Percentiles rank a stretch among this genome's conserved stretches.
Evolutionary conservation across 1,284 basidiomycete genomes (phyloP).

Genomic region (Ceratobasidium sp.): DNA sequence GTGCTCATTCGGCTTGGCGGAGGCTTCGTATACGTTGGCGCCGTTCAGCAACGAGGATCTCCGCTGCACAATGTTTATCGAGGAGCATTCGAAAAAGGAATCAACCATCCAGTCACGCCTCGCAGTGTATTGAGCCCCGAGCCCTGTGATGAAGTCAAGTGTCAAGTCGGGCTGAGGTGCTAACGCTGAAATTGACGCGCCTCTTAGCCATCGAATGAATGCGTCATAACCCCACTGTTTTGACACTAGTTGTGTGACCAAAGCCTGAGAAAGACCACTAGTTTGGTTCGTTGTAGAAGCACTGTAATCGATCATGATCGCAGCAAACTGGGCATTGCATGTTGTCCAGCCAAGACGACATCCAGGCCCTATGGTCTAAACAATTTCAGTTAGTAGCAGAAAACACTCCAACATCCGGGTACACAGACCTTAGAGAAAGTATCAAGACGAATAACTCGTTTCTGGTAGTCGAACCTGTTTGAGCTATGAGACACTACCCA

Average conservation of each 20-base stretch:
- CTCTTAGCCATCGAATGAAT: conserved; percentile 80
- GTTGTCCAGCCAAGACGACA: conserved; percentile 84
- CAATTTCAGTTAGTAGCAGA: not conserved
- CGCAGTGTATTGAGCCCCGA: conserved; percentile 64
- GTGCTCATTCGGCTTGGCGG: conserved; percentile 42
- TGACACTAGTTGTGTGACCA: conserved; percentile 70
- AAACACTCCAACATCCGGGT: not conserved
- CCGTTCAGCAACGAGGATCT: not conserved
- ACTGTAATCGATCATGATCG: conserved; percentile 52
- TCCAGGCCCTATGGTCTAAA: conserved; percentile 78
- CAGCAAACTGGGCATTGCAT: conserved; percentile 74
- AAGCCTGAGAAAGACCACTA: conserved; percentile 54
- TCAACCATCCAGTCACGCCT: conserved; percentile 73
- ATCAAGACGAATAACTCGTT: conserved; percentile 80
- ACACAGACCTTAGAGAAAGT: conserved; percentile 78
- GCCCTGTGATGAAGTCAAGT: conserved; percentile 53
- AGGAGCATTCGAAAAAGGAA: conserved; percentile 56
- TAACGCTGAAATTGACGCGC: conserved; percentile 53
- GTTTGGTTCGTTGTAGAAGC: conserved; percentile 15
- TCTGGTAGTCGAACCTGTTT: conserved; percentile 73
- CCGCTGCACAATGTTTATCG: not conserved
- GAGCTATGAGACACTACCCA: conserved; percentile 46
- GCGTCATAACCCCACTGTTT: conserved; percentile 74
- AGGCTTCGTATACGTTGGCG: conserved; percentile 9
- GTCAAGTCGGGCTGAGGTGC: not conserved